A percentile compares a stretch with the other conserved stretches of the same genome.
phyloP scores from a whole-genome alignment of 2,329 filamentous ascomycete genomes.

The Curvularia lunata region DNA sequence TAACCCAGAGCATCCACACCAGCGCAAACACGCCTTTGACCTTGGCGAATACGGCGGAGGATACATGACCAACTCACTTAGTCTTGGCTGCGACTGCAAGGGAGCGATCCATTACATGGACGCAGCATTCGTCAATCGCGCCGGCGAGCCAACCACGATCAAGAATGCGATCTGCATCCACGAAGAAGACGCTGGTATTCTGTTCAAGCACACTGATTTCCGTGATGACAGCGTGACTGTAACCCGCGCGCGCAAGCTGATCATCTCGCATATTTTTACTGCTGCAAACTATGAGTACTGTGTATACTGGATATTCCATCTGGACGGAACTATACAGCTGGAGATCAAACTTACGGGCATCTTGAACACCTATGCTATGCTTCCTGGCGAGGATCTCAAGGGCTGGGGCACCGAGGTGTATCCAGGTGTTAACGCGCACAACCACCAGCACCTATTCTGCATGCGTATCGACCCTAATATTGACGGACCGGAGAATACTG shows the following conservation, averaged over 20 bases:
- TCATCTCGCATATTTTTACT: constrained; percentile 91
- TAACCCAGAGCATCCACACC: constrained; percentile 79
- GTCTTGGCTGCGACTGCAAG: constrained; percentile 84
- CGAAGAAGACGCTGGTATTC: constrained; percentile 88
- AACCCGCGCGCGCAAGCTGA: constrained; percentile 82
- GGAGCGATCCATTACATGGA: constrained; percentile 91
- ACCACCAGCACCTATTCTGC: constrained; percentile 95
- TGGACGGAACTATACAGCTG: constrained; percentile 89
- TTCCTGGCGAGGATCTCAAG: constrained; percentile 77
- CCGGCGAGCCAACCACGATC: constrained; percentile 77
- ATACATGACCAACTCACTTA: constrained; percentile 81
- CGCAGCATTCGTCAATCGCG: constrained; percentile 79
- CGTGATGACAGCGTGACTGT: constrained; percentile 86
- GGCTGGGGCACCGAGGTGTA: constrained; percentile 94
- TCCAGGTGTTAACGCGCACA: constrained; percentile 89
- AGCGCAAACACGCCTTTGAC: constrained; percentile 82
- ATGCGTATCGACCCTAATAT: constrained; percentile 86
- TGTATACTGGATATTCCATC: constrained; percentile 87
- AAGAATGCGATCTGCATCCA: constrained; percentile 97
- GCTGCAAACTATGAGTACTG: constrained; percentile 96
- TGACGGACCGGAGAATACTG: constrained; percentile 82
- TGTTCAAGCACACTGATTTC: constrained; percentile 96
- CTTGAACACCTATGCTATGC: constrained; percentile 87
- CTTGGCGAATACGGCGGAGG: constrained; percentile 81
- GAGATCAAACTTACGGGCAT: constrained; percentile 91